phyloP scores from a whole-genome alignment of 202 grass and related monocot species.

The Panicum virgatum region DNA sequence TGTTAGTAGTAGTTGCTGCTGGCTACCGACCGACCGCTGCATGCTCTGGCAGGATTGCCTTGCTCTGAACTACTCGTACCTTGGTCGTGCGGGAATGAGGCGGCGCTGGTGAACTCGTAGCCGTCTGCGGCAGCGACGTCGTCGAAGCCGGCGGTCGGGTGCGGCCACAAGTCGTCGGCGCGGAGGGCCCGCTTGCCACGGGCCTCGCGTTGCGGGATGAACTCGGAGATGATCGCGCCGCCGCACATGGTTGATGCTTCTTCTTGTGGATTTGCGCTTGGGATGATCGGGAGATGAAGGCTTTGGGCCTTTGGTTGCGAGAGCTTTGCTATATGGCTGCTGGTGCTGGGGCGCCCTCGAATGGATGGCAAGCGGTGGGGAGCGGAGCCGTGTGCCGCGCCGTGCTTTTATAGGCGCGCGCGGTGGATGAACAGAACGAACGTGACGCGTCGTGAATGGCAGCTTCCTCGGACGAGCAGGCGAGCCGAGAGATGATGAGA shows the following conservation, averaged over 20 bases:
- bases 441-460: constrained; percentile 4
- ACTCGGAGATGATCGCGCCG: constrained; percentile 58
- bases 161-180: constrained; percentile 44
- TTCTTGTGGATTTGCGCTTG: too few species aligned
- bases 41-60: too few species aligned
- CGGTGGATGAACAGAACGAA: too few species aligned
- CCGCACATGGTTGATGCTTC: constrained; percentile 58
- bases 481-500: too few species aligned
- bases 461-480: constrained; percentile 3
- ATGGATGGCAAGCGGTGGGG: background rate
- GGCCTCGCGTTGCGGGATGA: constrained; percentile 34
- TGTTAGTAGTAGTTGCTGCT: too few species aligned
- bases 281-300: background rate
- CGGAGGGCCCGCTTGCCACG: constrained; percentile 31
- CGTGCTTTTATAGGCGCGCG: constrained; percentile 42
- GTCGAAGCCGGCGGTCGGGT: background rate
- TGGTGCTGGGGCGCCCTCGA: too few species aligned
- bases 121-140: background rate
- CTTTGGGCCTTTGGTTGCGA: background rate
- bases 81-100: background rate
- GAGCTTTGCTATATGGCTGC: too few species aligned
- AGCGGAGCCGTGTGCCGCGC: constrained; percentile 24
- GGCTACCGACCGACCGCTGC: too few species aligned
- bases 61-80: too few species aligned
- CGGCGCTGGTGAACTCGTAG: background rate